Evolutionary conservation across 2,329 filamentous ascomycete species (phyloP).

Genomic region (Aspergillus piperis): DNA sequence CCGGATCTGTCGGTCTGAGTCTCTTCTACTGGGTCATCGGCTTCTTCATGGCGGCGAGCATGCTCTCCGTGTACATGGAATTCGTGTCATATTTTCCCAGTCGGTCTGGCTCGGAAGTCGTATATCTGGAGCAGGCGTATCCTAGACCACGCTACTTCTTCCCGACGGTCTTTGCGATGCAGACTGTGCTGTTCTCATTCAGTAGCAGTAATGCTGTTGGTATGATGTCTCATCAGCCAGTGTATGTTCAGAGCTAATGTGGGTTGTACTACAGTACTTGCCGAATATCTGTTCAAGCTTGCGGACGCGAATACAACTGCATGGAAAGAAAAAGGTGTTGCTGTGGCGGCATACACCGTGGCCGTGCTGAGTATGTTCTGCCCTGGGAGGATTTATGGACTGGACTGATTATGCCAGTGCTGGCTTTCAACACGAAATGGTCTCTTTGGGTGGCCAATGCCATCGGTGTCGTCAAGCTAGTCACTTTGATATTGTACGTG

Average conservation of each 20-base stretch:
- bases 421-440: slow-evolving; percentile 59
- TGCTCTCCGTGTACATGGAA: slow-evolving; percentile 64
- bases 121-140: slow-evolving; percentile 69
- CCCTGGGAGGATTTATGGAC: background rate
- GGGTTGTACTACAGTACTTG: slow-evolving; percentile 49
- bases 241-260: background rate
- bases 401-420: slow-evolving; percentile 31
- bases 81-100: slow-evolving; percentile 66
- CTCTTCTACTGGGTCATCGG: slow-evolving; percentile 68
- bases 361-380: slow-evolving; percentile 56
- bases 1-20: slow-evolving; percentile 63
- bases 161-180: slow-evolving; percentile 64
- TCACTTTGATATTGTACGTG: slow-evolving; percentile 60
- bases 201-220: slow-evolving; percentile 65
- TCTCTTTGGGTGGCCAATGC: slow-evolving; percentile 59
- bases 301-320: slow-evolving; percentile 51
- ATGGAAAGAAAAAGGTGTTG: slow-evolving; percentile 70
- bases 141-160: slow-evolving; percentile 66
- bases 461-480: slow-evolving; percentile 61
- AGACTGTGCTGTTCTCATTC: slow-evolving; percentile 65
- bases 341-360: slow-evolving; percentile 63
- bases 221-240: slow-evolving; percentile 21
- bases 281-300: slow-evolving; percentile 64
- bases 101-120: slow-evolving; percentile 65
- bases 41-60: slow-evolving; percentile 58